These are phyloP conservation scores for Echinochloa phyllopogon DNA, from an alignment of 176 grass and related monocot species.

Conservation along the genomic window DNA sequence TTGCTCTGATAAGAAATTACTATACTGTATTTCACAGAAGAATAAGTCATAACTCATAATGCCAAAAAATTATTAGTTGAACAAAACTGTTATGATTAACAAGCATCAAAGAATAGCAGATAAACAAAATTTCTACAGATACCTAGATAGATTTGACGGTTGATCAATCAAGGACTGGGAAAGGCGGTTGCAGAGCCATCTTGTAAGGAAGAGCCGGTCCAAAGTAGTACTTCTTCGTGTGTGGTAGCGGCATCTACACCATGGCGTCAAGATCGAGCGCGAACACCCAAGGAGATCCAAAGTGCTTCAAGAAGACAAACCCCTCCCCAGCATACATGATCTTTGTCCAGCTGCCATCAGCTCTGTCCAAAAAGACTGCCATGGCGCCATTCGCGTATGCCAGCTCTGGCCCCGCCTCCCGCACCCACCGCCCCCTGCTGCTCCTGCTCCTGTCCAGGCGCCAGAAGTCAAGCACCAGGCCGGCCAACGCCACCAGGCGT, in stretches of 20 bases:
- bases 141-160: not conserved
- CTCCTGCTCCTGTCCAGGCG: constrained; percentile 22
- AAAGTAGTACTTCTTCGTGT: not conserved
- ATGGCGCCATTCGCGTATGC: not conserved
- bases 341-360: not conserved
- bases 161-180: not conserved
- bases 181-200: not conserved
- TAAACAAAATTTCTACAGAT: not conserved
- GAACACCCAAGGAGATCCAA: not conserved
- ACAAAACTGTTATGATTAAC: not conserved
- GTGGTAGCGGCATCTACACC: not conserved
- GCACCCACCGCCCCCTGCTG: constrained; percentile 26
- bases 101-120: not conserved
- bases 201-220: not conserved
- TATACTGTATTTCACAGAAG: too few species aligned
- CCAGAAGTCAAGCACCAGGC: constrained; percentile 14
- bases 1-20: too few species aligned
- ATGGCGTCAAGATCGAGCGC: not conserved
- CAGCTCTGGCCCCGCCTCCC: not conserved
- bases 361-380: not conserved
- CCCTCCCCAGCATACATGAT: not conserved
- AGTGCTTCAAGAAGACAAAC: not conserved
- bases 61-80: not conserved
- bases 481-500: not conserved
- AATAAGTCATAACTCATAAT: not conserved